Evolutionary conservation across 768 basidiomycete genomes (phyloP).

Genomic region (Lanmaoa rubissima): DNA sequence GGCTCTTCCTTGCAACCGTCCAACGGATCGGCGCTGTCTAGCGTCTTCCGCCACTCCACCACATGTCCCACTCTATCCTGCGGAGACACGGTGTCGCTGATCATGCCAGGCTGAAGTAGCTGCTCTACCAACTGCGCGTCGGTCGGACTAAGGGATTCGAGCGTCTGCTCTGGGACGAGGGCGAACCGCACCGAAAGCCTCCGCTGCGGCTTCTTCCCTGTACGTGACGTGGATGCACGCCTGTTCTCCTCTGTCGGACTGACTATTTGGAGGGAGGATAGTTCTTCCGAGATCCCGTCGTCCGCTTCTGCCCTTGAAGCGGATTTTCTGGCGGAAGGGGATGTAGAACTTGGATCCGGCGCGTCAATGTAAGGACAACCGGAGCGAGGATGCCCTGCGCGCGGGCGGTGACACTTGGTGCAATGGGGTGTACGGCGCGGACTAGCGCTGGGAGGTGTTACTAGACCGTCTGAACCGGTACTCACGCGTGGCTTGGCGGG

Average conservation of each 20-base stretch:
- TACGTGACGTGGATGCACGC: conserved; percentile 5
- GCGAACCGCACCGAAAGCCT: conserved; percentile 32
- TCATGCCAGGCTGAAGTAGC: conserved; percentile 45
- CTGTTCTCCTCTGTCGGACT: conserved; percentile 19
- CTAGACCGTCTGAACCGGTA: conserved; percentile 1
- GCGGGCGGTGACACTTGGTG: conserved; percentile 52
- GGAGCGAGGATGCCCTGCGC: conserved; percentile 59
- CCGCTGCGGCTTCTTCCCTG: conserved; percentile 12
- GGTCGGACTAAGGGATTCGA: conserved; percentile 51
- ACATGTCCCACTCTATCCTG: conserved; percentile 33
- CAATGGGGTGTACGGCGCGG: conserved; percentile 55
- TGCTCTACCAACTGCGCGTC: conserved; percentile 46
- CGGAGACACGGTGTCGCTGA: conserved; percentile 18
- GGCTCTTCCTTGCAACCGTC: conserved; percentile 36
- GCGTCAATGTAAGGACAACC: conserved; percentile 52
- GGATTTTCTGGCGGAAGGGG: conserved; percentile 14
- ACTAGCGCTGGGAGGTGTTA: conserved; percentile 36
- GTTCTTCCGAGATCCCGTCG: conserved; percentile 38
- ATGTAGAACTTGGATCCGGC: conserved; percentile 10
- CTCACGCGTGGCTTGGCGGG: conserved; percentile 22
- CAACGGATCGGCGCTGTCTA: conserved; percentile 32
- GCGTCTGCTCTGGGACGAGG: conserved; percentile 37
- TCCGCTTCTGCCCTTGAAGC: conserved; percentile 8
- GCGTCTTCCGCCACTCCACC: conserved; percentile 29
- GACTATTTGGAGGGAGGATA: conserved; percentile 47